These are phyloP conservation scores for Crotalaria pallida DNA, from an alignment of 306 rosid species.

Conservation along the genomic window DNA sequence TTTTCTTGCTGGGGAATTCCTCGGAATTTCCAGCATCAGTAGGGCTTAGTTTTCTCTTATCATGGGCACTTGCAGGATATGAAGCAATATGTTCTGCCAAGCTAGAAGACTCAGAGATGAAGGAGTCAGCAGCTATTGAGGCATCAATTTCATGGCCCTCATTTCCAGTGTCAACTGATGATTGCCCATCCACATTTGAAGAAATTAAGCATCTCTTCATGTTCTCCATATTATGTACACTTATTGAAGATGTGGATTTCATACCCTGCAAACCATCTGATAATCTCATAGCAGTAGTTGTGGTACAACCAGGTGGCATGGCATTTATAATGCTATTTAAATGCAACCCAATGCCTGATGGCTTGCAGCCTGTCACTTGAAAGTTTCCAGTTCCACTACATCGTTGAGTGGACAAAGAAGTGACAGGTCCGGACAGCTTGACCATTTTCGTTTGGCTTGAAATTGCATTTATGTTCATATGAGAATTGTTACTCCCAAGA, in stretches of 20 bases:
- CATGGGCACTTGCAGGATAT: constrained; percentile 20
- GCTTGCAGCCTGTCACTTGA: constrained; percentile 35
- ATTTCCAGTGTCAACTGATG: constrained; percentile 25
- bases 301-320: constrained; percentile 35
- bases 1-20: constrained; percentile 45
- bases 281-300: constrained; percentile 30
- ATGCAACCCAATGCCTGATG: constrained; percentile 57
- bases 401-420: constrained; percentile 23
- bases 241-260: constrained; percentile 26
- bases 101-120: constrained; percentile 26
- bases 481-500: constrained; percentile 19
- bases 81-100: background rate
- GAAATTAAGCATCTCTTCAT: constrained; percentile 17
- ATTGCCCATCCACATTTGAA: constrained; percentile 16
- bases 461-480: constrained; percentile 18
- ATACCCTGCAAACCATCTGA: constrained; percentile 31
- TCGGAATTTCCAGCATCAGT: constrained; percentile 23
- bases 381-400: constrained; percentile 31
- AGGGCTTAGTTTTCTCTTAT: constrained; percentile 23
- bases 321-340: constrained; percentile 59
- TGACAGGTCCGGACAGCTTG: constrained; percentile 15
- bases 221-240: constrained; percentile 21
- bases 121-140: constrained; percentile 24
- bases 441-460: constrained; percentile 20
- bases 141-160: constrained; percentile 21